Evolutionary conservation across 768 basidiomycete species (phyloP).

Genomic region (Hemileccinum impolitum): DNA sequence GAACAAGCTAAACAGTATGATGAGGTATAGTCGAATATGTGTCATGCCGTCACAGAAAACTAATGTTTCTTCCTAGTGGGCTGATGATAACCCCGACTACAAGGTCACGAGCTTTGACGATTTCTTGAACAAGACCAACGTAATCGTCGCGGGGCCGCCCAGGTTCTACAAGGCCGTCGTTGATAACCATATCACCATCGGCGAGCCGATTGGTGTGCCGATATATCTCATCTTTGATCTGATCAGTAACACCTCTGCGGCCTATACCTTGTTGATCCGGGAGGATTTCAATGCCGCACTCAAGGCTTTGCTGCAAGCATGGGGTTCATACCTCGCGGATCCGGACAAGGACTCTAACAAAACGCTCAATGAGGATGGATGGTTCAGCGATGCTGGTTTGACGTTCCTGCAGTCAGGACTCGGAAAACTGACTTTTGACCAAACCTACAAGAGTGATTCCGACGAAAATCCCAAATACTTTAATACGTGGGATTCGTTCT

Average conservation of each 20-base stretch:
- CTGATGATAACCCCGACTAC: not conserved
- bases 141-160: not conserved
- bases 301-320: not conserved
- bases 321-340: not conserved
- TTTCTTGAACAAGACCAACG: not conserved
- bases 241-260: slow-evolving; percentile 1
- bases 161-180: not conserved
- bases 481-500: slow-evolving; percentile 51
- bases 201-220: slow-evolving; percentile 1
- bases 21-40: not conserved
- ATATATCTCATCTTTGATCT: not conserved
- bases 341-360: not conserved
- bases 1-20: no score
- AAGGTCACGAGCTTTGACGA: not conserved
- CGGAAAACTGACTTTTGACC: not conserved
- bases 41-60: not conserved
- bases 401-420: not conserved
- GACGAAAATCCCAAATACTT: not conserved
- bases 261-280: not conserved
- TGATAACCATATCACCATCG: not conserved
- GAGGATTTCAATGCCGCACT: not conserved
- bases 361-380: not conserved
- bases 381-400: not conserved
- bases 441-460: not conserved
- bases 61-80: slow-evolving; percentile 2